These are phyloP conservation scores for Agastache rugosa DNA, from an alignment of 257 asterid genomes.

Conservation along the genomic window DNA sequence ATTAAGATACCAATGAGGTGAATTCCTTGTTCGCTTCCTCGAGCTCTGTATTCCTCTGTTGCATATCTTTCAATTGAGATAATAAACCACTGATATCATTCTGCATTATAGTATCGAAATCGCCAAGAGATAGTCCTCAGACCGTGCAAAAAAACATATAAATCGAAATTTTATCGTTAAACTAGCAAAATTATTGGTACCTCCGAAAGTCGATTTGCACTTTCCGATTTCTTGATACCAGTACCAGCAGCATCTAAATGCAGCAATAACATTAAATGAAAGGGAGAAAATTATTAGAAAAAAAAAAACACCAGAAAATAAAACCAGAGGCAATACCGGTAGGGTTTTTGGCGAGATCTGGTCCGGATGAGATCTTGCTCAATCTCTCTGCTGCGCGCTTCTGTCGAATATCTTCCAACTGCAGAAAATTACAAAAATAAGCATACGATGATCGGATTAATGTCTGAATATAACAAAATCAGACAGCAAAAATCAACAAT, in stretches of 20 bases:
- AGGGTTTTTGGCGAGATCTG: conserved; percentile 69
- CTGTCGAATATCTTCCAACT: conserved; percentile 97
- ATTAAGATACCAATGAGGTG: conserved; percentile 58
- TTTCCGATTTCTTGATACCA: conserved; percentile 72
- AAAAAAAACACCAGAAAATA: not conserved
- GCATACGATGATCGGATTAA: not conserved
- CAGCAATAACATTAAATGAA: not conserved
- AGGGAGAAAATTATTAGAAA: not conserved
- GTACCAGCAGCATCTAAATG: conserved; percentile 58
- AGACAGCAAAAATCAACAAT: not conserved
- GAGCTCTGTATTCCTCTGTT: conserved; percentile 65
- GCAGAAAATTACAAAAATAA: conserved; percentile 30
- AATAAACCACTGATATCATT: conserved; percentile 82
- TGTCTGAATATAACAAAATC: not conserved
- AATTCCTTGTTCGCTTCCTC: conserved; percentile 69
- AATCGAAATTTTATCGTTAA: conserved; percentile 6
- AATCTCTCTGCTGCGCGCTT: conserved; percentile 91
- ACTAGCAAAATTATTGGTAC: conserved; percentile 39
- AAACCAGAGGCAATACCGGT: conserved; percentile 46
- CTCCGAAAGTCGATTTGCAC: conserved; percentile 85
- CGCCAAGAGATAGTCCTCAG: conserved; percentile 2
- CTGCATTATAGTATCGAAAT: conserved; percentile 50
- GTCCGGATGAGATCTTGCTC: conserved; percentile 78
- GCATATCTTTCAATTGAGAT: conserved; percentile 78
- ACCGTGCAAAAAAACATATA: conserved; percentile 1